A percentile compares a stretch with the other conserved stretches of the same genome.
Conservation (phyloP, 805 yeast genomes). For the Myxozyma sirexii region DNA sequence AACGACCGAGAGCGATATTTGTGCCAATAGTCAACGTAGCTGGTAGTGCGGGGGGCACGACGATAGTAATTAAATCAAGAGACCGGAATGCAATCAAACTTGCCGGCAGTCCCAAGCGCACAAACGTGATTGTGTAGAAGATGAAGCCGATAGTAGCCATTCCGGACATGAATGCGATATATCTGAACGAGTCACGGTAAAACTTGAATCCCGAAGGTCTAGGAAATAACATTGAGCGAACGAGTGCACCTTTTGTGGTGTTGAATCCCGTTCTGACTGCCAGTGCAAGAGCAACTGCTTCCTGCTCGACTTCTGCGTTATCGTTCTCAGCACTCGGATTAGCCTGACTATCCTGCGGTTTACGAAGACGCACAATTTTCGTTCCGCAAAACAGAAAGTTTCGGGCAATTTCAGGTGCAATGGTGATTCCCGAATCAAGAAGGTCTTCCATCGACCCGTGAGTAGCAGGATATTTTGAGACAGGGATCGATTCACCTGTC, state of each 20-base stretch:
- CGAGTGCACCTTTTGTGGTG: conserved; percentile 91
- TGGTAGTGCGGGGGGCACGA: conserved; percentile 98
- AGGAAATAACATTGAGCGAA: conserved; percentile 95
- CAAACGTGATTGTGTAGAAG: conserved; percentile 79
- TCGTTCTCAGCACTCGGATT: not conserved
- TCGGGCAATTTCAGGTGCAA: conserved; percentile 66
- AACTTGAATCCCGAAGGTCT: conserved; percentile 92
- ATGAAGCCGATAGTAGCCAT: conserved; percentile 85
- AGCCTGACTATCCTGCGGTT: conserved; percentile 44
- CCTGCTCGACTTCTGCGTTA: conserved; percentile 47
- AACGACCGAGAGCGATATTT: conserved; percentile 80
- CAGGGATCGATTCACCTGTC: conserved; percentile 98
- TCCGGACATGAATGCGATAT: conserved; percentile 89
- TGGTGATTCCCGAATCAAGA: conserved; percentile 49
- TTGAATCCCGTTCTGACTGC: conserved; percentile 89
- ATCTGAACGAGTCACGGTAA: conserved; percentile 91
- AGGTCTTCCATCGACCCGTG: conserved; percentile 54
- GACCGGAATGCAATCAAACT: conserved; percentile 81
- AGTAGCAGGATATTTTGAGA: conserved; percentile 72
- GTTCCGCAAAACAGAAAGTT: conserved; percentile 89
- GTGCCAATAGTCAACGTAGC: conserved; percentile 97
- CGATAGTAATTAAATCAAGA: conserved; percentile 90
- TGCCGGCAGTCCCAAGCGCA: conserved; percentile 70
- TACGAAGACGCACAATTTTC: conserved; percentile 77
- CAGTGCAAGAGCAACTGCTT: conserved; percentile 81